Evolutionary conservation across 1,139 yeast genomes (phyloP), one percentile per base, ranked within the genome.

Genomic region (Suhomyces maxii): DNA sequence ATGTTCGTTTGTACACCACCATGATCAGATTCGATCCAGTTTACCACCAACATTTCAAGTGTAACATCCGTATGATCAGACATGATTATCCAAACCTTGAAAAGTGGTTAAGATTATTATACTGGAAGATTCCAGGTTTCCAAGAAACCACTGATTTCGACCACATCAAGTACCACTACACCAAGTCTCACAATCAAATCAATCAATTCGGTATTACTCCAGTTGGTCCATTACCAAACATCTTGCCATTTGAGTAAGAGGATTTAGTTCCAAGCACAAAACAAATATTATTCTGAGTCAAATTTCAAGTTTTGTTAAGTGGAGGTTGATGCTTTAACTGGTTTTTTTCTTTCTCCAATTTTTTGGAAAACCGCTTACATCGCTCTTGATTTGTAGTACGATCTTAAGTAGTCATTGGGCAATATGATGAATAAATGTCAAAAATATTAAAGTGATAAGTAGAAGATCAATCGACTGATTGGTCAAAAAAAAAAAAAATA

Each of bases 41-140:
- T 30, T 91, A 91, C 62, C 91, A 86, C 46, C 96, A 90, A 67
- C 97, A 90, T 65, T 93, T 93, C 80, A 93, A 93, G 71, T 89
- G 97, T 68, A 93, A 93, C 65, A 68, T 89, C 53, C 83, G 84
- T 42, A 86, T 84, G 77, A 87, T 93, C 59, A 82, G 97, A 61
- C 75, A 74, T 53, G 88, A 89, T 53, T 93, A 82, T 64, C 97
- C 97, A 23, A 68, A 76, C 58, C 69, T 90, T 45, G 86, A 89
- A 69, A 72, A 81, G 52, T 91, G 97, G 96, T 65, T 90, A 56
- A 76, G 86, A 58, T 82, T 86, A 55, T 76, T 93, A 58, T 93
- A 91, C 70, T 90, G 97, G 97, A 85, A 86, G 58, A 63, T 80
- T 50, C 82, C 84, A 13, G 90, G 86, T 6, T 88, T 91, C 69